Evolutionary conservation across 139 green algal genomes (phyloP).

Genomic region (Chlorella sp.): DNA sequence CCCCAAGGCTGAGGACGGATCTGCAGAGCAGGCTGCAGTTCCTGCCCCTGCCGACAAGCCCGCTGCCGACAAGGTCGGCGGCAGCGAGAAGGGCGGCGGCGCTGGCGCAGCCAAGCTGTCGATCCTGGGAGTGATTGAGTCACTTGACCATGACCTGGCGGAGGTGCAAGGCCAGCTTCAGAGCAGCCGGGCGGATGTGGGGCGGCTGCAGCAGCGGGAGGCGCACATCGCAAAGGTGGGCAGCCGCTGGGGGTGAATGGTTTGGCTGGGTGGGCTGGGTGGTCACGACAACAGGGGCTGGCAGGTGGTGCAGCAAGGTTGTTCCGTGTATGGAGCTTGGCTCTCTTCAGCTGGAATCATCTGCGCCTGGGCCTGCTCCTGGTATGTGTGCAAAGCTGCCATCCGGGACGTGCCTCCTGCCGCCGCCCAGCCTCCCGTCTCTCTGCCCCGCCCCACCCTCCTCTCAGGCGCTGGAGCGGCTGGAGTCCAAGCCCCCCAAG

Average conservation of each 20-base stretch:
- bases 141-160: constrained; percentile 8
- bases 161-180: constrained; percentile 27
- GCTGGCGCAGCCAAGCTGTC: not conserved
- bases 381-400: too few relatives aligned
- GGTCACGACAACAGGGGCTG: too few relatives aligned
- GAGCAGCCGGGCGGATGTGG: constrained; percentile 8
- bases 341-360: too few relatives aligned
- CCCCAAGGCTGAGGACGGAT: not conserved
- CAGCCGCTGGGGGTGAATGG: not conserved
- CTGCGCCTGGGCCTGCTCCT: too few relatives aligned
- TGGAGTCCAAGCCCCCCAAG: constrained; percentile 25
- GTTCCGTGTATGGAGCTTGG: too few relatives aligned
- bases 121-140: constrained; percentile 17
- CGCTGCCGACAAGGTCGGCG: too few relatives aligned
- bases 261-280: too few relatives aligned
- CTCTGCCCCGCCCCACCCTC: not conserved
- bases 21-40: too few relatives aligned
- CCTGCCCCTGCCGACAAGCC: not conserved
- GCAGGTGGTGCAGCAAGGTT: too few relatives aligned
- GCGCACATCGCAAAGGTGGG: constrained; percentile 24
- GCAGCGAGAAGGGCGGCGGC: not conserved
- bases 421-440: too few relatives aligned
- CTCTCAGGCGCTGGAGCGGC: constrained; percentile 12
- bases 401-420: too few relatives aligned
- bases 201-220: constrained; percentile 5